A percentile compares a stretch with the other conserved stretches of the same genome.
Evolutionary conservation across 345 rosid species (phyloP).

Genomic region (Sisymbrium altissimum): DNA sequence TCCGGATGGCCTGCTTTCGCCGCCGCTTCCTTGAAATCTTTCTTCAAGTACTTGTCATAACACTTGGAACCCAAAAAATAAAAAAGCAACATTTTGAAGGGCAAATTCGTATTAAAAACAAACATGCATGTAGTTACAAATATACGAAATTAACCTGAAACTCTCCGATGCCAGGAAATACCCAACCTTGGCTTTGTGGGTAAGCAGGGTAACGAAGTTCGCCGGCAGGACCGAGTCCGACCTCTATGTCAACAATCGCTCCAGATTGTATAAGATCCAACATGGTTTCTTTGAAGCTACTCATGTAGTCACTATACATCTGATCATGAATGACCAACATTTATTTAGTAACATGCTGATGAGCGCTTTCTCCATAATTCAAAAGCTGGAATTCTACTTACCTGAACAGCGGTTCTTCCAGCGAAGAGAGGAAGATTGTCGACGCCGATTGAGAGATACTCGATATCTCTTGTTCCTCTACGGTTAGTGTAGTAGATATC

Average conservation of each 20-base stretch:
- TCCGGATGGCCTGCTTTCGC: conserved; percentile 62
- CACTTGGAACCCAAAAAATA: conserved; percentile 49
- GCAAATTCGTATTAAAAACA: background rate
- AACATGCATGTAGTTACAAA: background rate
- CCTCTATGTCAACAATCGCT: conserved; percentile 64
- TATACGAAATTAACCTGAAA: conserved; percentile 49
- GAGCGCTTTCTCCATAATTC: background rate
- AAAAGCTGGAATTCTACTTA: conserved; percentile 13
- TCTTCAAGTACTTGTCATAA: conserved; percentile 61
- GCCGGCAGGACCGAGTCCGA: conserved; percentile 90
- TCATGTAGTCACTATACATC: conserved; percentile 81
- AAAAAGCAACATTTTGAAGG: background rate
- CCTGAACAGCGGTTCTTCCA: conserved; percentile 74
- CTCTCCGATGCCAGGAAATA: conserved; percentile 81
- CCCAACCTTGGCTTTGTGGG: conserved; percentile 72
- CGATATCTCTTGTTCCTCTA: conserved; percentile 53
- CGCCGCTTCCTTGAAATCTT: conserved; percentile 65
- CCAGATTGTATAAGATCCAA: conserved; percentile 57
- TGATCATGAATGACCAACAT: background rate
- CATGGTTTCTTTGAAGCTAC: conserved; percentile 73
- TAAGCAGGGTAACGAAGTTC: conserved; percentile 90
- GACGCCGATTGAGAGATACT: conserved; percentile 64
- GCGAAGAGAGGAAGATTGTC: conserved; percentile 53
- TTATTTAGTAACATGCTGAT: background rate
- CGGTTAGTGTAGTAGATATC: conserved; percentile 67